Conservation (phyloP, 2,329 filamentous ascomycete genomes). For the Westerdykella aurantiaca region DNA sequence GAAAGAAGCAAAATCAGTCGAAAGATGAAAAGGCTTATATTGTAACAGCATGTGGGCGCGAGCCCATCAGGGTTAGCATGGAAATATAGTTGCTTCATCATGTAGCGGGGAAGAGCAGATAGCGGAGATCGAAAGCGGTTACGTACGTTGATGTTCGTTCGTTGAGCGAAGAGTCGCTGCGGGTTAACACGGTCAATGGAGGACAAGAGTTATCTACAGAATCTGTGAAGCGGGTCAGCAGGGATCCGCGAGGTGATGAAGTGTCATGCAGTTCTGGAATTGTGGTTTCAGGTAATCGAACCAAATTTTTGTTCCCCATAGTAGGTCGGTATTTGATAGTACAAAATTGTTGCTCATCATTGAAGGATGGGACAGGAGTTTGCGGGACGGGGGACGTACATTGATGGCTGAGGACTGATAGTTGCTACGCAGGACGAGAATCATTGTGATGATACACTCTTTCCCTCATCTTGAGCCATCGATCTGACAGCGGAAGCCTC, state of each 20-base stretch:
- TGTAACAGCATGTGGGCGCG: slow-evolving; percentile 29
- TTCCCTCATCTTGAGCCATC: neutral
- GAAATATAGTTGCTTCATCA: slow-evolving; percentile 34
- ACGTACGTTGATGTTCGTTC: slow-evolving; percentile 2
- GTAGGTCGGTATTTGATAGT: slow-evolving; percentile 39
- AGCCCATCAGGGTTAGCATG: slow-evolving; percentile 37
- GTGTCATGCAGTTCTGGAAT: neutral
- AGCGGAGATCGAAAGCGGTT: too few species aligned
- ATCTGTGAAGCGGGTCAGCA: neutral
- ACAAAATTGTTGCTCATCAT: slow-evolving; percentile 34
- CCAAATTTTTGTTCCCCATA: slow-evolving; percentile 31
- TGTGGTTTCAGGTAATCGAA: slow-evolving; percentile 35
- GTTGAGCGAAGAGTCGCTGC: neutral
- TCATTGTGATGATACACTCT: too few species aligned
- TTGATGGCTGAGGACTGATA: neutral
- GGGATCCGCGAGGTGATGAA: neutral
- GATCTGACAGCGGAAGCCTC: too few species aligned
- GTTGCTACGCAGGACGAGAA: neutral
- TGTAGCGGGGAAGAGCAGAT: slow-evolving; percentile 9
- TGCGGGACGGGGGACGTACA: slow-evolving; percentile 1
- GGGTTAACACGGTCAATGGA: neutral
- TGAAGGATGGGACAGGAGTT: slow-evolving; percentile 4
- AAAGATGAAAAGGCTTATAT: slow-evolving; percentile 39
- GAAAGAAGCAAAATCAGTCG: slow-evolving; percentile 22
- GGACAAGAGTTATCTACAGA: neutral